Percentiles rank a stretch among this genome's conserved stretches.
Conservation (phyloP, 2,329 filamentous ascomycete genomes). For the Teratosphaeria destructans region DNA sequence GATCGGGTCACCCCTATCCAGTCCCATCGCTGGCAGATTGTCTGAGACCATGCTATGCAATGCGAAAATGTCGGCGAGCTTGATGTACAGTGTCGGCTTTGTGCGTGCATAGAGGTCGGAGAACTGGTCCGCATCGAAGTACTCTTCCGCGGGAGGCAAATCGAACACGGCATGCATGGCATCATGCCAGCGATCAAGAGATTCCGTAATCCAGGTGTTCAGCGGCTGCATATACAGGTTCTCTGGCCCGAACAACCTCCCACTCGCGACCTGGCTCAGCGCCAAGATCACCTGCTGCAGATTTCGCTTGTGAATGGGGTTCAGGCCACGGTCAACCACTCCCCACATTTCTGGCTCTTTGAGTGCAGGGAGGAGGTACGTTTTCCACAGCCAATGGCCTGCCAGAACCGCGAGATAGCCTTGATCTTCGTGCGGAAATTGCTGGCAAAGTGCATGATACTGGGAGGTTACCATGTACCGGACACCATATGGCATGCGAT, state of each 20-base stretch:
- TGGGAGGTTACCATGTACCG: slow-evolving; percentile 80
- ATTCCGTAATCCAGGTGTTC: slow-evolving; percentile 81
- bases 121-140: slow-evolving; percentile 98
- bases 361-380: slow-evolving; percentile 83
- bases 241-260: slow-evolving; percentile 81
- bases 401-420: slow-evolving; percentile 72
- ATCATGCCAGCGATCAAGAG: slow-evolving; percentile 65
- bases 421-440: slow-evolving; percentile 71
- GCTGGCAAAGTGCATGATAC: slow-evolving; percentile 64
- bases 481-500: slow-evolving; percentile 85
- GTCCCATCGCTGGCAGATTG: slow-evolving; percentile 68
- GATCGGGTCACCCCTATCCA: slow-evolving; percentile 72
- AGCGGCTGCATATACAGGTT: slow-evolving; percentile 93
- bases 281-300: slow-evolving; percentile 85
- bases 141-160: slow-evolving; percentile 72
- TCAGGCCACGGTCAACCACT: slow-evolving; percentile 79
- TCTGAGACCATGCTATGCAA: slow-evolving; percentile 80
- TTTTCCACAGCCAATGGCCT: slow-evolving; percentile 86
- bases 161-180: slow-evolving; percentile 70
- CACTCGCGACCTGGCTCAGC: slow-evolving; percentile 76
- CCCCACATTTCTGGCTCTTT: slow-evolving; percentile 86
- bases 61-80: slow-evolving; percentile 93
- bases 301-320: slow-evolving; percentile 87
- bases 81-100: slow-evolving; percentile 97
- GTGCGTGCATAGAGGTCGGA: slow-evolving; percentile 95